Base-by-base conservation (phyloP, 768 basidiomycete species). In the Boletus reticuloceps region DNA sequence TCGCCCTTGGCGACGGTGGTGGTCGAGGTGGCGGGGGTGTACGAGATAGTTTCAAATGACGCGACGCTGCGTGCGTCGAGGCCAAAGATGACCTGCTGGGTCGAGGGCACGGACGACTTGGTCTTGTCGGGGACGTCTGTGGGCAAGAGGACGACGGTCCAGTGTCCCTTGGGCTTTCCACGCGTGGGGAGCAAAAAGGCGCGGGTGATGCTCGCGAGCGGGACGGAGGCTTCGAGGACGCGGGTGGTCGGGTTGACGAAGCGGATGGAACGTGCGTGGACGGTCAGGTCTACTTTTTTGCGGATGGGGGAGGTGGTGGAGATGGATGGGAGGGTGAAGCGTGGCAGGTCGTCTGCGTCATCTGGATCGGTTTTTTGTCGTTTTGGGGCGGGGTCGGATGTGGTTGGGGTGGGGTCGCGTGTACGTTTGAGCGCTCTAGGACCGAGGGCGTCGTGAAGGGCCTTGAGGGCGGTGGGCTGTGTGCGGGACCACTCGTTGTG, bases 161-260 rank as follows among this genome's bases (percentile, higher is more conserved):
- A 89, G 62, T 91, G 86, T 0, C 82, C 75, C 62, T 84, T 88
- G 29, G 75, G 66, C 68, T 89, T 90, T 29, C 86, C 87, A 25
- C 89, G 79, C 0, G 89, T 90, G 11, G 89, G 87, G 2, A 91
- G 67, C 47, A 92, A 66, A 68, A 91, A 92, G 25, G 82, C 82
- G 34, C 88, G 84, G 1, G 73, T 72, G 50, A 90, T 68, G 20
- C 60, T 60, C 17, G 79, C 69, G 29, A 84, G 75, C 3, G 82
- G 78, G 43, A 86, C 70, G 14, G 74, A 74, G 0, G 78, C 72
- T 61, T 86, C 85, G 9, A 79, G 54, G 14, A 70, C 73, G 46
- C 77, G 75, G 1, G 84, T 78, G 1, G 72, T 63, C 0, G 83
- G 74, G 65, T 85, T 76, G 4, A 74, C 71, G 62, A 91, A 77